Base-by-base conservation (phyloP, 257 asterid species). In the Anisodus acutangulus region DNA sequence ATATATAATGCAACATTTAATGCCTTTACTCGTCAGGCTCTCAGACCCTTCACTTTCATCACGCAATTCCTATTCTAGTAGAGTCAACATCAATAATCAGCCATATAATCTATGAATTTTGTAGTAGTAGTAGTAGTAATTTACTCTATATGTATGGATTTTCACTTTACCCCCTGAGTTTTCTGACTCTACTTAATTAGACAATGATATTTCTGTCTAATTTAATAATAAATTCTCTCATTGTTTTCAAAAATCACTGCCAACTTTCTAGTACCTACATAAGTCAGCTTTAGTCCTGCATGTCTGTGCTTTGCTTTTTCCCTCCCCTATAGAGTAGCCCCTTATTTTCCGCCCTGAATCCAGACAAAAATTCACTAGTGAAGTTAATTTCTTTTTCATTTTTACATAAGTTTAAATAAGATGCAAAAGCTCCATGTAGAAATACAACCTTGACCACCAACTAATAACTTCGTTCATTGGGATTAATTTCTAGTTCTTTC, bases 1-100 rank as follows among this genome's bases (percentile, higher is more conserved):
- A 49, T 59, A 59, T 59, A 59, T n/a, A 16, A 39, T n/a, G 55
- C 59, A 84, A 74, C 53, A 82, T 49, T 82, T 83, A 63, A 63
- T 85, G 49, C 60, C 78, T 35, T 55, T 69, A 85, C 72, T 88
- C 12, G 85, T 64, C 86, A 47, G 72, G 54, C 59, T 82, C 55
- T 43, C 57, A 79, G 12, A 16, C 63, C 8, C 79, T 85, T 37
- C 79, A 11, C 74, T 62, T 59, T 67, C 81, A 19, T 74, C 81
- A 74, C 81, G 62, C 45, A 26, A 51, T 79, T 83, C 82, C 79
- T 81, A 54, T 63, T 16, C 9, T 17, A 82, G 89, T 83, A 60
- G 58, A 79, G 90, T 86, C 89, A 86, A 81, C 84, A 82, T 87
- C 88, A 86, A 39, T 68, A 68, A 37, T 39, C 11, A 37, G 43